These are phyloP conservation scores for Pleurotus cornucopiae DNA, from an alignment of 768 basidiomycete species.

Conservation along the genomic window DNA sequence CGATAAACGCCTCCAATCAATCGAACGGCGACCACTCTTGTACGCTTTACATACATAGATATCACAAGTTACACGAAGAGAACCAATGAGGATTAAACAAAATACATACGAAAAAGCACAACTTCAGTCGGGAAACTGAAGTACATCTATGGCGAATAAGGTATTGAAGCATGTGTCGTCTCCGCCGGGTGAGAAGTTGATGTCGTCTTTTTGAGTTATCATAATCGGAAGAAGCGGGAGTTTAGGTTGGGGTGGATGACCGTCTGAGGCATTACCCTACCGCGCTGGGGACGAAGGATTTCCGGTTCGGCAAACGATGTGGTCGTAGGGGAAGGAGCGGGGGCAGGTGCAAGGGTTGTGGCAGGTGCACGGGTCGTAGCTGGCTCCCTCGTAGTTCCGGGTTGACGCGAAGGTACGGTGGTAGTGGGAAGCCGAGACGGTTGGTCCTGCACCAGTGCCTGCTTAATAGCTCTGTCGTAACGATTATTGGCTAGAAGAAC, in stretches of 20 bases:
- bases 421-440: slow-evolving; percentile 12
- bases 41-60: not conserved
- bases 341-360: slow-evolving; percentile 2
- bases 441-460: slow-evolving; percentile 30
- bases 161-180: too few species aligned
- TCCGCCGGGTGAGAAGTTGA: too few species aligned
- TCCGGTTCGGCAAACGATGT: slow-evolving; percentile 1
- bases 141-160: too few species aligned
- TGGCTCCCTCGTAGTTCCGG: not conserved
- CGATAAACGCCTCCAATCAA: too few species aligned
- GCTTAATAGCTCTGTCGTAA: slow-evolving; percentile 48
- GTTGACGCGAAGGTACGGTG: slow-evolving; percentile 5
- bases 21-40: not conserved
- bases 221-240: slow-evolving; percentile 6
- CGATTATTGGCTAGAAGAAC: slow-evolving; percentile 35
- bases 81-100: not conserved
- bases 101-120: not conserved
- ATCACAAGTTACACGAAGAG: not conserved
- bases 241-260: slow-evolving; percentile 6
- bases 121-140: too few species aligned
- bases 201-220: not conserved
- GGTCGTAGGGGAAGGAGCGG: not conserved
- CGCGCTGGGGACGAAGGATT: slow-evolving; percentile 1
- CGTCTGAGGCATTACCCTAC: not conserved
- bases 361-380: slow-evolving; percentile 9